Percentiles rank a stretch among this genome's conserved stretches.
Conservation (phyloP, 257 asterid genomes). For the Fraxinus cuspidata region DNA sequence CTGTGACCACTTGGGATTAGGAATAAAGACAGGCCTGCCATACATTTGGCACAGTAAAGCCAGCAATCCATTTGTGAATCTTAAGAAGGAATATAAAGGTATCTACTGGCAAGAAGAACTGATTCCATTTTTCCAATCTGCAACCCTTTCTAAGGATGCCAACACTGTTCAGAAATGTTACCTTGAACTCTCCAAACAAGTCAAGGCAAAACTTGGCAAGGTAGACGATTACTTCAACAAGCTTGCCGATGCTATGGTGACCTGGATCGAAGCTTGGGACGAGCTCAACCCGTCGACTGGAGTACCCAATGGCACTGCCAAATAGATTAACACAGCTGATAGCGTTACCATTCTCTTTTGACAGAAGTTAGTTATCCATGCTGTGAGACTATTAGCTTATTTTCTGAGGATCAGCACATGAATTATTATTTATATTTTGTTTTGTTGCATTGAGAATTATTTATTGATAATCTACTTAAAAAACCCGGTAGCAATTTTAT, state of each 20-base stretch:
- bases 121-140: conserved; percentile 62
- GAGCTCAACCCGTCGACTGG: conserved; percentile 17
- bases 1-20: conserved; percentile 61
- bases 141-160: conserved; percentile 46
- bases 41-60: conserved; percentile 82
- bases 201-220: conserved; percentile 56
- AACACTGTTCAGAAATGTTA: conserved; percentile 57
- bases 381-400: background rate
- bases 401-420: background rate
- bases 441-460: background rate
- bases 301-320: background rate
- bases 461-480: background rate
- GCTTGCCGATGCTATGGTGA: conserved; percentile 28
- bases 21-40: conserved; percentile 59
- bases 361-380: background rate
- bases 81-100: conserved; percentile 68
- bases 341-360: background rate
- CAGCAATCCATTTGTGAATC: conserved; percentile 69
- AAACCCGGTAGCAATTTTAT: background rate
- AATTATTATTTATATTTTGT: background rate
- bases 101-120: conserved; percentile 73
- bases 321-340: background rate
- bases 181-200: conserved; percentile 60
- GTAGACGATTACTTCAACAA: conserved; percentile 37
- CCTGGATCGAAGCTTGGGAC: conserved; percentile 27